Evolutionary conservation across 2,329 filamentous ascomycete genomes (phyloP).

Genomic region (Tricladium varicosporioides): DNA sequence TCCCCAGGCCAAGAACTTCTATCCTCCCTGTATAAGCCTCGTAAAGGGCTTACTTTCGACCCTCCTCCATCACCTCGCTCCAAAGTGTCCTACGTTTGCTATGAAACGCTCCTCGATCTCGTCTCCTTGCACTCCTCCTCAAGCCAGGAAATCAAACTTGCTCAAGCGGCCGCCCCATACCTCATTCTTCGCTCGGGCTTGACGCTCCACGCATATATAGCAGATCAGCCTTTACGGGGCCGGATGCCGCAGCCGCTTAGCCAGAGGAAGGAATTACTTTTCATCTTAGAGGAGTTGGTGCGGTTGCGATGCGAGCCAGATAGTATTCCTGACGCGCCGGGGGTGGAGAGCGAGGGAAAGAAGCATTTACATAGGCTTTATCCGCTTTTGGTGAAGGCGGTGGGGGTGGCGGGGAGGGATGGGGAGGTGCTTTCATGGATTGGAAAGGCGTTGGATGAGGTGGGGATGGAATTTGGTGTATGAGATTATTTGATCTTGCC

Average conservation of each 20-base stretch:
- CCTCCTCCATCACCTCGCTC: constrained; percentile 62
- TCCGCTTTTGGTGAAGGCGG: constrained; percentile 67
- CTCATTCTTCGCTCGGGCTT: constrained; percentile 79
- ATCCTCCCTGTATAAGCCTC: constrained; percentile 58
- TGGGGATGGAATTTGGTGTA: constrained; percentile 53
- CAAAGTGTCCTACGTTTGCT: constrained; percentile 75
- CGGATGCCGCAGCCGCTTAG: constrained; percentile 83
- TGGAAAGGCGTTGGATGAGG: constrained; percentile 57
- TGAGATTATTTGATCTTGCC: constrained; percentile 8
- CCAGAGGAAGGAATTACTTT: constrained; percentile 75
- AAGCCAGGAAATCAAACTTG: constrained; percentile 46
- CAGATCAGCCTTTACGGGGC: constrained; percentile 86
- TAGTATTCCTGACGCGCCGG: constrained; percentile 59
- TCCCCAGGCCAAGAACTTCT: constrained; percentile 52
- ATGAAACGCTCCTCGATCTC: constrained; percentile 75
- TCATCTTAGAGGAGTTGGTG: constrained; percentile 66
- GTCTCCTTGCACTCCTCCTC: constrained; percentile 52
- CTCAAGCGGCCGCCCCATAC: constrained; percentile 74
- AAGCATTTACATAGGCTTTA: constrained; percentile 82
- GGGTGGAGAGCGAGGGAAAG: constrained; percentile 55
- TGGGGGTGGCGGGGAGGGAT: constrained; percentile 61
- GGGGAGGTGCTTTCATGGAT: constrained; percentile 57
- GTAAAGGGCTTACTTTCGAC: constrained; percentile 71
- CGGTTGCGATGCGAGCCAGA: constrained; percentile 66
- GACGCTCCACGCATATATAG: constrained; percentile 79